Percentiles rank a stretch among this genome's conserved stretches.
phyloP scores from a whole-genome alignment of 345 rosid species.

The Populus nigra region DNA sequence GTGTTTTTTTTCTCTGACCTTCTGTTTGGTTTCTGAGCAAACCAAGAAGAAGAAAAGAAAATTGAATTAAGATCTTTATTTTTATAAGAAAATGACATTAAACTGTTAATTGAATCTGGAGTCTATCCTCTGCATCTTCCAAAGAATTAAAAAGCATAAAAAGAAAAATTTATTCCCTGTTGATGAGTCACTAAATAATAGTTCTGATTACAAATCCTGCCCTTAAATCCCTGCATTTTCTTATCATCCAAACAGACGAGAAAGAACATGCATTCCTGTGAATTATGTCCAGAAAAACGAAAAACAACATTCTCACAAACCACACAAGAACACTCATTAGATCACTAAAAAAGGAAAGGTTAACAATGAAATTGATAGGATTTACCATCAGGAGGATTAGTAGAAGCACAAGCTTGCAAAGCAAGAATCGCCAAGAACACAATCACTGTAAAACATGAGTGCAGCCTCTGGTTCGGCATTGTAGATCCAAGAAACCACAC shows the following conservation, averaged over 20 bases:
- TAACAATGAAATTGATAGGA: neutral
- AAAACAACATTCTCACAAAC: neutral
- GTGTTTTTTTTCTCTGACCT: neutral
- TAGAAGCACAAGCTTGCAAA: conserved; percentile 39
- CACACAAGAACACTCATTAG: neutral
- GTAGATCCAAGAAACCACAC: conserved; percentile 15
- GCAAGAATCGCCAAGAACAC: conserved; percentile 37
- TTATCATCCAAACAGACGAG: conserved; percentile 16
- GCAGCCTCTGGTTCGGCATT: conserved; percentile 29
- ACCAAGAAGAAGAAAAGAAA: neutral
- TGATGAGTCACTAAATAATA: neutral
- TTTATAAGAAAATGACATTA: neutral
- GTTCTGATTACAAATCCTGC: neutral
- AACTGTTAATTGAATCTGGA: neutral
- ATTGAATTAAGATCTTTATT: neutral
- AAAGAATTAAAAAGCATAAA: neutral
- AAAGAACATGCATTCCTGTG: neutral
- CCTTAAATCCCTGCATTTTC: conserved; percentile 6
- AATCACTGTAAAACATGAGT: conserved; percentile 18
- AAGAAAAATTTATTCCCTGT: neutral
- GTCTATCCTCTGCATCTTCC: neutral
- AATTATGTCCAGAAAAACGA: neutral
- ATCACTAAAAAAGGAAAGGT: conserved; percentile 6
- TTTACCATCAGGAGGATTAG: conserved; percentile 72
- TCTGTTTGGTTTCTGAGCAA: conserved; percentile 27